Evolutionary conservation across 2,329 filamentous ascomycete species (phyloP), one percentile per base, ranked within the genome.

Genomic region (Botrytis cinerea): DNA sequence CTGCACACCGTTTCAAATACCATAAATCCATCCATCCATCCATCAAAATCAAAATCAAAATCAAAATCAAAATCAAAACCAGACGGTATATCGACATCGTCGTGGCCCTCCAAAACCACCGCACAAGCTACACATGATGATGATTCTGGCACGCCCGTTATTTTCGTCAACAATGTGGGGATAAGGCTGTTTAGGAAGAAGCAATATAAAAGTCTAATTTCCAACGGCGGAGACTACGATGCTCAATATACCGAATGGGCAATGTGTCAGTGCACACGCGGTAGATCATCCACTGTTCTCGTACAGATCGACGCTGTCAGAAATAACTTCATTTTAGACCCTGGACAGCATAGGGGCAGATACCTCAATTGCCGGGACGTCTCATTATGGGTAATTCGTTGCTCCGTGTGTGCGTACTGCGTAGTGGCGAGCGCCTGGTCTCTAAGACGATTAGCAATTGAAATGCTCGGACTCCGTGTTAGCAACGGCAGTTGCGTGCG

Each of bases 301-400:
- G 7, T n/a, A 38, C 32, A 20, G 63, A 67, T 67, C 63, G 46
- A 51, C 63, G 45, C 32, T 51, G 63, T 51, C 63, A 20, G 32
- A 35, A 38, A 48, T 40, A 35, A 25, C n/a, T 12, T 51, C 32
- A 25, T 25, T 32, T 67, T 16, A 51, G 25, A 43, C 20, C 25
- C 35, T 43, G 38, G 38, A 43, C 38, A 43, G 38, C 38, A 43
- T 32, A 57, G n/a, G 51, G 51, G 48, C 48, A 18, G n/a, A 57
- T 2, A 57, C n/a, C 1, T 28, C 51, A 57, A 28, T 28, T 57
- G n/a, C 51, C 51, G n/a, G n/a, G n/a, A 28, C n/a, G 18, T 57
- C n/a, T 18, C n/a, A 7, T 57, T 18, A 28, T 57, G 51, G 51
- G 7, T n/a, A 57, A 57, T 7, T 51, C 16, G 2, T 16, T 22